These are phyloP conservation scores for Gaillardinia entomophila DNA, from an alignment of 805 yeast species.

Conservation along the genomic window DNA sequence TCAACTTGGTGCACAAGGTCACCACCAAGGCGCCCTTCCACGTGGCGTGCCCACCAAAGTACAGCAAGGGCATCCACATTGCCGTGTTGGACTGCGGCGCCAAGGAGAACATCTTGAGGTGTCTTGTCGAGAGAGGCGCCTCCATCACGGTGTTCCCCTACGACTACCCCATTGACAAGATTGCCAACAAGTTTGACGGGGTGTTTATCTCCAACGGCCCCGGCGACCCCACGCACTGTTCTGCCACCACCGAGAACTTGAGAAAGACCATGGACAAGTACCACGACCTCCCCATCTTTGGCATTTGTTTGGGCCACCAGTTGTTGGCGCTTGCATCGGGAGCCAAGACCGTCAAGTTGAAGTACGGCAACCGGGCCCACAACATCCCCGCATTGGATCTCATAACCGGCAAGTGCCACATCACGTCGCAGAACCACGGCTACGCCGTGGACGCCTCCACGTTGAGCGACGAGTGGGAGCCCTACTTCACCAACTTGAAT, in stretches of 20 bases:
- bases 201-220: slow-evolving; percentile 94
- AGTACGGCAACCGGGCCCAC: slow-evolving; percentile 98
- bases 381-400: slow-evolving; percentile 94
- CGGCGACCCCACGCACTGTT: slow-evolving; percentile 94
- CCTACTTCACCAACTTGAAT: slow-evolving; percentile 84
- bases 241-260: slow-evolving; percentile 69
- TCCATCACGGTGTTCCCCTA: slow-evolving; percentile 95
- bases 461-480: slow-evolving; percentile 75
- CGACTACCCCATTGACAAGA: slow-evolving; percentile 86
- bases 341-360: slow-evolving; percentile 86
- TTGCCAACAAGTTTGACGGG: slow-evolving; percentile 92
- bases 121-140: slow-evolving; percentile 92
- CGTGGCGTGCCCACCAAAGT: slow-evolving; percentile 55
- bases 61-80: slow-evolving; percentile 60
- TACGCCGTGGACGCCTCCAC: slow-evolving; percentile 88
- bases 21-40: slow-evolving; percentile 95
- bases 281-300: slow-evolving; percentile 82
- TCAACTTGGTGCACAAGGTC: slow-evolving; percentile 87
- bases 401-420: slow-evolving; percentile 89
- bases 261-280: slow-evolving; percentile 59
- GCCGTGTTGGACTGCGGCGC: slow-evolving; percentile 98
- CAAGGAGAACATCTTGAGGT: slow-evolving; percentile 93
- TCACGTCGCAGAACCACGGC: slow-evolving; percentile 98
- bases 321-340: slow-evolving; percentile 92
- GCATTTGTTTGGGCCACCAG: slow-evolving; percentile 98